These are phyloP conservation scores for Nemania serpens DNA, from an alignment of 2,329 filamentous ascomycete genomes.

Conservation along the genomic window DNA sequence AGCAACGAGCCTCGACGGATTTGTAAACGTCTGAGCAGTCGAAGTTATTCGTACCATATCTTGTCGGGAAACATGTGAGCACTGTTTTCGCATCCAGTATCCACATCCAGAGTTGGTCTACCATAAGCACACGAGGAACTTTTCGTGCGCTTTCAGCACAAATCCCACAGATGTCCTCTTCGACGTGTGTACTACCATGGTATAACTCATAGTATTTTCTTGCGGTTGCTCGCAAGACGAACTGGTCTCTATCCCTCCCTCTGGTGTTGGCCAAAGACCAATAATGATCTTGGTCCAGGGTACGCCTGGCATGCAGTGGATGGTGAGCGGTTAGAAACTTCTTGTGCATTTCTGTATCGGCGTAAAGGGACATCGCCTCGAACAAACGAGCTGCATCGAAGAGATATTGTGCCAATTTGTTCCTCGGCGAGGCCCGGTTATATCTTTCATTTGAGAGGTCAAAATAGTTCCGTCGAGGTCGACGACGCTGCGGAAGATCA, in stretches of 20 bases:
- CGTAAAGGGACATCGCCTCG: constrained; percentile 44
- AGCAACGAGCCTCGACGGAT: constrained; percentile 43
- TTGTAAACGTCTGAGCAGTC: constrained; percentile 49
- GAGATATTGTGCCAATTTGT: constrained; percentile 38
- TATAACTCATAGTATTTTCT: constrained; percentile 32
- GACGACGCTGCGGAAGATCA: no score
- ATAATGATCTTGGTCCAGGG: constrained; percentile 53
- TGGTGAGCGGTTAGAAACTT: constrained; percentile 44
- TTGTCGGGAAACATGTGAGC: constrained; percentile 48
- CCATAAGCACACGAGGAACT: constrained; percentile 44
- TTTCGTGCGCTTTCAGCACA: constrained; percentile 20
- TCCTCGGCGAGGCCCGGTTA: no score
- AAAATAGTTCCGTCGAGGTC: no score
- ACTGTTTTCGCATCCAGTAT: constrained; percentile 46
- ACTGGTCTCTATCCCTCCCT: constrained; percentile 48
- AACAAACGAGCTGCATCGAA: constrained; percentile 43
- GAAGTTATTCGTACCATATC: constrained; percentile 49
- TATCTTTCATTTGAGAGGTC: no score
- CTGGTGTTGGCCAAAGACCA: constrained; percentile 48
- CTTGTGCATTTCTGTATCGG: no score
- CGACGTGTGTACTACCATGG: not conserved
- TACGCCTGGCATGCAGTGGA: constrained; percentile 50
- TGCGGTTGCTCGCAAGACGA: constrained; percentile 47
- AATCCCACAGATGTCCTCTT: not conserved
- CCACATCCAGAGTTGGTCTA: constrained; percentile 53